Conservation (phyloP, 2,329 filamentous ascomycete genomes). For the Gaeumannomyces sp. region DNA sequence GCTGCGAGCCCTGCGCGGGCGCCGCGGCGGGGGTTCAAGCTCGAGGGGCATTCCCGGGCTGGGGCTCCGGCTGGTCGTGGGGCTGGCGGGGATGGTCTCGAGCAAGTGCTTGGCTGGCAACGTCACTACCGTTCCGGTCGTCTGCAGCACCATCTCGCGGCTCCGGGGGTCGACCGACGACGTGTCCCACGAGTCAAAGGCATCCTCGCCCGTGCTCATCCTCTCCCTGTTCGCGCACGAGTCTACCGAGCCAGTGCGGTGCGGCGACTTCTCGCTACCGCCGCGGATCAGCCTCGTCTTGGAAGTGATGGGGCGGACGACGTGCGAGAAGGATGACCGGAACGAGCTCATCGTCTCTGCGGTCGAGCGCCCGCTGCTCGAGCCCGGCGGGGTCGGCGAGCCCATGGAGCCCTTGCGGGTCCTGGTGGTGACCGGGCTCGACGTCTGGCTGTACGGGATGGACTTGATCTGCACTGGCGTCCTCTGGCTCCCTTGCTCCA, state of each 20-base stretch:
- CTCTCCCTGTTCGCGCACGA: slow-evolving; percentile 31
- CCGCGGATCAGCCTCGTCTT: slow-evolving; percentile 45
- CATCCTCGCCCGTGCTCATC: slow-evolving; percentile 43
- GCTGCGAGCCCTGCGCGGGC: slow-evolving; percentile 38
- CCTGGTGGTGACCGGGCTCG: slow-evolving; percentile 25
- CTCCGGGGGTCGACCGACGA: slow-evolving; percentile 59
- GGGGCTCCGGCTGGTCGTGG: slow-evolving; percentile 56
- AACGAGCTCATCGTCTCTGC: slow-evolving; percentile 41
- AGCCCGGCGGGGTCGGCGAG: slow-evolving; percentile 36
- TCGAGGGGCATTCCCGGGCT: slow-evolving; percentile 58
- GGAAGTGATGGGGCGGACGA: slow-evolving; percentile 50
- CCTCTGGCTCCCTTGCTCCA: slow-evolving; percentile 25
- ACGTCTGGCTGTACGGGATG: slow-evolving; percentile 44
- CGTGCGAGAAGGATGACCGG: slow-evolving; percentile 40
- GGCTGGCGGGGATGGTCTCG: slow-evolving; percentile 66
- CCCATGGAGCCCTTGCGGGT: slow-evolving; percentile 29
- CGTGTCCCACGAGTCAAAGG: slow-evolving; percentile 72
- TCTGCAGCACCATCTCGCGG: slow-evolving; percentile 50
- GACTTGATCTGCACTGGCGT: slow-evolving; percentile 40
- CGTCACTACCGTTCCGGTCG: slow-evolving; percentile 24
- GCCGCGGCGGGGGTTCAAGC: slow-evolving; percentile 40
- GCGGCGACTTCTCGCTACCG: slow-evolving; percentile 22
- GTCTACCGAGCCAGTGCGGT: slow-evolving; percentile 42
- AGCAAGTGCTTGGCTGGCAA: slow-evolving; percentile 37
- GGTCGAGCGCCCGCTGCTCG: slow-evolving; percentile 38